phyloP scores from a whole-genome alignment of 1,284 basidiomycete genomes.

The Ceratobasidium sp. region DNA sequence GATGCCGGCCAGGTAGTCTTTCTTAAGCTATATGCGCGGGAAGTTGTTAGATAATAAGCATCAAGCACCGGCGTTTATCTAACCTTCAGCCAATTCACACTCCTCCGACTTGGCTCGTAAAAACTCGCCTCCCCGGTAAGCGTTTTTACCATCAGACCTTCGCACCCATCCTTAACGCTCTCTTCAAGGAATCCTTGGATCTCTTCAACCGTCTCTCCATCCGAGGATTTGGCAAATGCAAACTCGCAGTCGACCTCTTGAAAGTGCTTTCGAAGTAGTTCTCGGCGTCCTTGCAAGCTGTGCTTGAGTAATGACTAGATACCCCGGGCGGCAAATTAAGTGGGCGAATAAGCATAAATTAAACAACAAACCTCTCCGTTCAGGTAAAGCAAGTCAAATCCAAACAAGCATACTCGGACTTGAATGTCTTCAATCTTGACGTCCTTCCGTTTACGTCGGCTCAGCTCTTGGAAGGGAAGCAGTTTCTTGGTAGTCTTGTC shows the following conservation, averaged over 20 bases:
- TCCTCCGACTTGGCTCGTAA: slow-evolving; percentile 95
- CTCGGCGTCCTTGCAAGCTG: slow-evolving; percentile 79
- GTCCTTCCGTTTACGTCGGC: slow-evolving; percentile 95
- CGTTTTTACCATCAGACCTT: slow-evolving; percentile 99
- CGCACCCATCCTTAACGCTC: slow-evolving; percentile 97
- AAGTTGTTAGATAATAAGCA: neutral
- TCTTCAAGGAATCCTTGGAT: slow-evolving; percentile 96
- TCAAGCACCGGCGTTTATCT: slow-evolving; percentile 43
- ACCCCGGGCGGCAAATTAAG: slow-evolving; percentile 2
- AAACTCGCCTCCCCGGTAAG: slow-evolving; percentile 89
- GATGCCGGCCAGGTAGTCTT: slow-evolving; percentile 96
- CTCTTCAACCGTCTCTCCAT: slow-evolving; percentile 91
- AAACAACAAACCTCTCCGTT: slow-evolving; percentile 86
- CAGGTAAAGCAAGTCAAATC: slow-evolving; percentile 94
- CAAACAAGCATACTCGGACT: slow-evolving; percentile 95
- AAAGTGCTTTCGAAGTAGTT: slow-evolving; percentile 85
- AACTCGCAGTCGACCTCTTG: slow-evolving; percentile 89
- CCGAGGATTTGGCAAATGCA: slow-evolving; percentile 90
- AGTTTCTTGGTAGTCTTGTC: slow-evolving; percentile 86
- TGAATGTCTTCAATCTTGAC: slow-evolving; percentile 97
- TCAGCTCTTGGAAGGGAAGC: slow-evolving; percentile 98
- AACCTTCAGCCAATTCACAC: slow-evolving; percentile 99
- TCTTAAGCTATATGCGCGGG: slow-evolving; percentile 81
- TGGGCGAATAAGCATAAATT: neutral
- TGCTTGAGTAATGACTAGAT: slow-evolving; percentile 62